Evolutionary conservation across 306 rosid species (phyloP).

Genomic region (Purshia tridentata): DNA sequence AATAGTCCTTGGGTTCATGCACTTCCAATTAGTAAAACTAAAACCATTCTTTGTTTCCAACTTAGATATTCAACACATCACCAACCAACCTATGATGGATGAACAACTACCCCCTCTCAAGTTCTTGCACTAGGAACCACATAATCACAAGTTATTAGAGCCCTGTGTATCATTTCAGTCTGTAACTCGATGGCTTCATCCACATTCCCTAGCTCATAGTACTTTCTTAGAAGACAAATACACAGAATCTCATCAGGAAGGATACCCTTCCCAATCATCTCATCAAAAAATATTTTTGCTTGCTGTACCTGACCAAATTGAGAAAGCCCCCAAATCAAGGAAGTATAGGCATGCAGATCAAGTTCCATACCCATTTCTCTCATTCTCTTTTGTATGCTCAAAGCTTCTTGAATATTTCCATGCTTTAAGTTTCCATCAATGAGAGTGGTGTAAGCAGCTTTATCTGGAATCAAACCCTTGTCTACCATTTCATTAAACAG

Average conservation of each 20-base stretch:
- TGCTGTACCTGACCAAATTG: constrained; percentile 56
- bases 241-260: constrained; percentile 78
- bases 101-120: constrained; percentile 35
- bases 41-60: background rate
- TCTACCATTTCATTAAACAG: constrained; percentile 75
- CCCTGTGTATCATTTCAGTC: constrained; percentile 58
- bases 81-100: constrained; percentile 11
- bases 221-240: constrained; percentile 54
- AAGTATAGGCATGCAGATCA: constrained; percentile 78
- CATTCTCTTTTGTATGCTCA: constrained; percentile 59
- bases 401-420: constrained; percentile 73
- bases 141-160: constrained; percentile 41
- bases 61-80: background rate
- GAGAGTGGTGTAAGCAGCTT: constrained; percentile 64
- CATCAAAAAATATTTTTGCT: constrained; percentile 66
- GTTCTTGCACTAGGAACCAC: constrained; percentile 38
- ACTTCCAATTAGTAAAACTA: constrained; percentile 16
- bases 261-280: constrained; percentile 74
- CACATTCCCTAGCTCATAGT: constrained; percentile 58
- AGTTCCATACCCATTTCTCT: constrained; percentile 65
- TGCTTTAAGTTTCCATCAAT: constrained; percentile 89
- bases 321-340: constrained; percentile 79
- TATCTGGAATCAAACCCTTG: constrained; percentile 81
- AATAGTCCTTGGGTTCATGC: constrained; percentile 12
- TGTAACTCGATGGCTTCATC: constrained; percentile 68